phyloP scores from a whole-genome alignment of 805 yeast species.

The Nakazawaea ernobii region DNA sequence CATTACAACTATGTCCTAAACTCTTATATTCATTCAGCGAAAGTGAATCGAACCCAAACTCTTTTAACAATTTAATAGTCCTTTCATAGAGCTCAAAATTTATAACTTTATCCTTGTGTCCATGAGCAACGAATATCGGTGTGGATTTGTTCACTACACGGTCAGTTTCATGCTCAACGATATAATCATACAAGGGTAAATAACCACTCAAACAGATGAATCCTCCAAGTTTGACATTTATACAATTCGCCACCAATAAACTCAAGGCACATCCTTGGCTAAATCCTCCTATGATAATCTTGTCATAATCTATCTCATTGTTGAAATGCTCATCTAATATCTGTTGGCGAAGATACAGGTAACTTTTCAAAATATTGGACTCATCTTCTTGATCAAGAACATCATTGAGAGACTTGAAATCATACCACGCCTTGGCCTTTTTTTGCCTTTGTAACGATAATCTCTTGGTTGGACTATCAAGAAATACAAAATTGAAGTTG shows the following conservation, averaged over 20 bases:
- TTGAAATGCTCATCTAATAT: slow-evolving; percentile 8
- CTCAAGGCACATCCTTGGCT: slow-evolving; percentile 14
- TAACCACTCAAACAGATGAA: slow-evolving; percentile 11
- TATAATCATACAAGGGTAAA: slow-evolving; percentile 8
- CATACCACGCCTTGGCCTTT: slow-evolving; percentile 11
- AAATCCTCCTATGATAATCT: slow-evolving; percentile 12
- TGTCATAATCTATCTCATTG: slow-evolving; percentile 6
- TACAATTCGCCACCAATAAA: slow-evolving; percentile 2
- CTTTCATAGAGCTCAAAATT: slow-evolving; percentile 7
- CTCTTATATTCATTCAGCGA: background rate
- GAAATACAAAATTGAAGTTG: slow-evolving; percentile 11
- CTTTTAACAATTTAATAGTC: slow-evolving; percentile 4
- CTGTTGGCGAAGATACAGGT: background rate
- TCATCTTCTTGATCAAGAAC: slow-evolving; percentile 9
- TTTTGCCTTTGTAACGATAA: slow-evolving; percentile 7
- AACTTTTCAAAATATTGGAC: slow-evolving; percentile 7
- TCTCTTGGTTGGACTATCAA: slow-evolving; percentile 11
- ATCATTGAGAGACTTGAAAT: slow-evolving; percentile 9
- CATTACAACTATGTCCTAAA: slow-evolving; percentile 10
- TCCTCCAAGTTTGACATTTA: slow-evolving; percentile 10
- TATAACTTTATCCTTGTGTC: slow-evolving; percentile 10
- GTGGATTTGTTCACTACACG: slow-evolving; percentile 1
- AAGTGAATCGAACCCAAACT: slow-evolving; percentile 5
- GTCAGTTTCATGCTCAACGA: slow-evolving; percentile 2
- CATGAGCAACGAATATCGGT: slow-evolving; percentile 10